Evolutionary conservation across 768 basidiomycete species (phyloP).

Genomic region (Podaxis sp.): DNA sequence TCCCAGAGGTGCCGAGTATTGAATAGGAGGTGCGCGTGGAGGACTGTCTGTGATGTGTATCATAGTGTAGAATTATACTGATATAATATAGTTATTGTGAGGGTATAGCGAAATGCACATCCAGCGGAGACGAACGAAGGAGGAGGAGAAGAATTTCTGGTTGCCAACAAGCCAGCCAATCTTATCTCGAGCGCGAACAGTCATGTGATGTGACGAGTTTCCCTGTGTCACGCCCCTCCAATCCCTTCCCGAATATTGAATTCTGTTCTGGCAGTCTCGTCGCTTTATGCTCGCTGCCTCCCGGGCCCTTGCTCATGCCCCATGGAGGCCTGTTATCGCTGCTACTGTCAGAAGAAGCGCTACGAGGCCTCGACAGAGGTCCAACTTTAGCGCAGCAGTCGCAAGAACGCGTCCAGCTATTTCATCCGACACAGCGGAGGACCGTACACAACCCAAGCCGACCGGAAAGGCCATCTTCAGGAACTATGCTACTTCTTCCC

Average conservation of each 20-base stretch:
- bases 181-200: constrained; percentile 14
- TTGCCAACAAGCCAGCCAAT: constrained; percentile 13
- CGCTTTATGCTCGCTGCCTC: constrained; percentile 33
- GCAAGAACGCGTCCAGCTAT: not conserved
- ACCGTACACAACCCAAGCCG: not conserved
- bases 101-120: constrained; percentile 35
- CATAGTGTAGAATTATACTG: constrained; percentile 31
- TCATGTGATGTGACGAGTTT: constrained; percentile 16
- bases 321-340: constrained; percentile 17
- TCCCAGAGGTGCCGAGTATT: constrained; percentile 66
- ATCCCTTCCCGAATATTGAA: not conserved
- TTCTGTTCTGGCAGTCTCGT: not conserved
- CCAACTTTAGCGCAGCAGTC: not conserved
- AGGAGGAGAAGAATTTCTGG: constrained; percentile 17
- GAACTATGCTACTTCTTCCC: constrained; percentile 10
- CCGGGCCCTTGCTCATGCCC: constrained; percentile 30
- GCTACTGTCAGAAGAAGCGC: not conserved
- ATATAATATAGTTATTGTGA: constrained; percentile 22
- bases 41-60: constrained; percentile 48
- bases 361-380: not conserved
- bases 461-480: not conserved
- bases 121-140: constrained; percentile 38
- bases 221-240: not conserved
- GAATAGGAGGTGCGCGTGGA: constrained; percentile 69
- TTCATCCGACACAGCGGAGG: not conserved